Conservation (phyloP, 2,329 filamentous ascomycete genomes). For the Paraconiothyrium brasiliense region DNA sequence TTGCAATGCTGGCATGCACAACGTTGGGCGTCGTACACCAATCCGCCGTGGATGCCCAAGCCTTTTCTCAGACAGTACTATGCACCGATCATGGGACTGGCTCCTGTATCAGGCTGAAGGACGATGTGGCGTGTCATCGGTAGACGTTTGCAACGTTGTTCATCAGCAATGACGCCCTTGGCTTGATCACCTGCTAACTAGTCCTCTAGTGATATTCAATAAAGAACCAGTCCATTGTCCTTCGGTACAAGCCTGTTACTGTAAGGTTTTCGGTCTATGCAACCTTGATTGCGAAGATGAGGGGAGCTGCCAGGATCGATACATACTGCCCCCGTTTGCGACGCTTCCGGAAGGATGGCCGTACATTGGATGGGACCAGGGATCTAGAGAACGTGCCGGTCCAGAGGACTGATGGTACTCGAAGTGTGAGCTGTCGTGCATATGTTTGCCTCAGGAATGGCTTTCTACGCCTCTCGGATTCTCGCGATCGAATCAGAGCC, state of each 20-base stretch:
- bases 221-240: constrained; percentile 66
- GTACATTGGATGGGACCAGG: constrained; percentile 61
- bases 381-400: constrained; percentile 39
- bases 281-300: constrained; percentile 53
- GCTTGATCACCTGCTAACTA: constrained; percentile 31
- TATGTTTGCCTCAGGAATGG: not conserved
- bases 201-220: constrained; percentile 46
- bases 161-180: constrained; percentile 8
- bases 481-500: not conserved
- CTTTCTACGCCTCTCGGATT: not conserved
- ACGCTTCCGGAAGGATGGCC: constrained; percentile 71
- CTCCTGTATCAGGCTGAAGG: constrained; percentile 14
- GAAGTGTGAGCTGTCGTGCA: not conserved
- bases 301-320: constrained; percentile 65
- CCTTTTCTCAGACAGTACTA: not conserved
- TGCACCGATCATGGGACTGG: not conserved
- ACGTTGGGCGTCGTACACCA: constrained; percentile 10
- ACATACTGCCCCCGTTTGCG: constrained; percentile 66
- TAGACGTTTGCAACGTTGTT: not conserved
- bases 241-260: constrained; percentile 69
- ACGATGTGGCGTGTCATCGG: constrained; percentile 10
- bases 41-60: not conserved
- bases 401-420: constrained; percentile 29
- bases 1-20: not conserved
- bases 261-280: constrained; percentile 72